Evolutionary conservation across 139 green algal species (phyloP).

Genomic region (Asterochloris erici): DNA sequence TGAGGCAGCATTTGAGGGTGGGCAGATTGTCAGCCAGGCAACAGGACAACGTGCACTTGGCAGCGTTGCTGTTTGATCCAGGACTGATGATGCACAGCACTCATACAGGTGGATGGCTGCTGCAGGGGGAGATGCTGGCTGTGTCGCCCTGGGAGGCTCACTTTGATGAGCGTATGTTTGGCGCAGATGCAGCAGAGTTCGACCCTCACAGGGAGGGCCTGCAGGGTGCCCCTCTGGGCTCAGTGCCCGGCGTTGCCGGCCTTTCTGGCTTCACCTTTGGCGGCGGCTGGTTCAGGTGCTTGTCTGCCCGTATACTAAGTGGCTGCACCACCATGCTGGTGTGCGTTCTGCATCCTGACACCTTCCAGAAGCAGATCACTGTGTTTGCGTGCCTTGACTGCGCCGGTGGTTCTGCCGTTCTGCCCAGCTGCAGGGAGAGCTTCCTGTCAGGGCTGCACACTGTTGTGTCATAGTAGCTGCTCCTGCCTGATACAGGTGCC

Average conservation of each 20-base stretch:
- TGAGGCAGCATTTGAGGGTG: background rate
- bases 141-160: constrained; percentile 63
- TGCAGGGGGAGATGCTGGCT: constrained; percentile 54
- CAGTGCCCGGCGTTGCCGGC: constrained; percentile 41
- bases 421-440: constrained; percentile 4
- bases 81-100: background rate
- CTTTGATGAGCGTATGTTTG: constrained; percentile 47
- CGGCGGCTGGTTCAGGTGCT: constrained; percentile 39
- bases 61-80: background rate
- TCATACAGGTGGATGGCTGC: background rate
- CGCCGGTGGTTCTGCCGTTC: background rate
- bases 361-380: background rate
- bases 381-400: background rate
- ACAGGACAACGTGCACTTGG: background rate
- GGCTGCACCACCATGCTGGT: background rate
- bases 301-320: background rate
- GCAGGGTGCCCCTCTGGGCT: constrained; percentile 16
- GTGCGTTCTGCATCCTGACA: background rate
- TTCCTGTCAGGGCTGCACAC: background rate
- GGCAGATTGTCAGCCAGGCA: background rate
- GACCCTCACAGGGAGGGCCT: constrained; percentile 41
- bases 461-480: background rate
- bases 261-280: constrained; percentile 56
- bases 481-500: constrained; percentile 46
- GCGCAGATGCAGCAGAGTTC: constrained; percentile 13